Evolutionary conservation across 345 rosid genomes (phyloP).

Genomic region (Citrus unshiu): DNA sequence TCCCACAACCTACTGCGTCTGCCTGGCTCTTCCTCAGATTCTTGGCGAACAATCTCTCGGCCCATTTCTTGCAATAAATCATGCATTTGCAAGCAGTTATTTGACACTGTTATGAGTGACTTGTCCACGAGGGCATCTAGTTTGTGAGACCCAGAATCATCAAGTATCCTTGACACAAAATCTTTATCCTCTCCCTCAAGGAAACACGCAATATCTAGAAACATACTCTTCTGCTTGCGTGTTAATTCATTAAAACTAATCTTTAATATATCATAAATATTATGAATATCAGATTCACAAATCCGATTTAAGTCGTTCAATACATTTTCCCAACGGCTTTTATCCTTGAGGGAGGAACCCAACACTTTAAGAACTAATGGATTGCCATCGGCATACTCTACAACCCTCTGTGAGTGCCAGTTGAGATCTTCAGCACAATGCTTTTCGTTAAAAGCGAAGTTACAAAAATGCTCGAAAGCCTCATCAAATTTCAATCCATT

Average conservation of each 20-base stretch:
- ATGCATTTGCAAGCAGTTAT: constrained; percentile 29
- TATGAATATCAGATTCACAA: not conserved
- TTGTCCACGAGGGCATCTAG: constrained; percentile 21
- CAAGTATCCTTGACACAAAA: constrained; percentile 18
- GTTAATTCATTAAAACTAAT: constrained; percentile 13
- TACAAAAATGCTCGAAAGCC: constrained; percentile 4
- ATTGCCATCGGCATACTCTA: not conserved
- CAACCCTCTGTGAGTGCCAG: too few relatives aligned
- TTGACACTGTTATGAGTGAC: constrained; percentile 25
- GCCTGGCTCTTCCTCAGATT: not conserved
- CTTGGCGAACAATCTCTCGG: not conserved
- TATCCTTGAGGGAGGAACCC: not conserved
- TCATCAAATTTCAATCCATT: not conserved
- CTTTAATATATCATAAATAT: constrained; percentile 7
- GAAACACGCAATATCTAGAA: constrained; percentile 50
- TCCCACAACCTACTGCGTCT: constrained; percentile 12
- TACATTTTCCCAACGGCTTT: not conserved
- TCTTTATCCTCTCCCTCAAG: constrained; percentile 21
- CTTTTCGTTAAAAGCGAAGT: not conserved
- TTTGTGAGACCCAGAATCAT: not conserved
- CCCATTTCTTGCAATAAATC: constrained; percentile 35
- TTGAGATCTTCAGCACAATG: not conserved
- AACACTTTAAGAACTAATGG: constrained; percentile 7
- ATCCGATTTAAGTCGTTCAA: not conserved
- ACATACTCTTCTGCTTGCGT: constrained; percentile 15